Evolutionary conservation across 257 asterid genomes (phyloP).

Genomic region (Lithospermum erythrorhizon): DNA sequence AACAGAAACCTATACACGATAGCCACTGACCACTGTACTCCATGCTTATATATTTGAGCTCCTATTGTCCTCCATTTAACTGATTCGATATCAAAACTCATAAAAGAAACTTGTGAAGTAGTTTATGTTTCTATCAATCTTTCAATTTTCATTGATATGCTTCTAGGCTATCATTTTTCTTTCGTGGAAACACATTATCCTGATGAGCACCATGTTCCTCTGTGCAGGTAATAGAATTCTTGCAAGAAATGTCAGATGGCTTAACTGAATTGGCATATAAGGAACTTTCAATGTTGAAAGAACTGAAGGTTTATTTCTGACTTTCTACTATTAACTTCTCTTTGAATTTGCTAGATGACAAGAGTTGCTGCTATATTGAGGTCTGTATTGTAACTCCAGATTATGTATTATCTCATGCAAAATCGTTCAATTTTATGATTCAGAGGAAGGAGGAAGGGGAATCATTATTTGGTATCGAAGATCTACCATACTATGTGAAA

Average conservation of each 20-base stretch:
- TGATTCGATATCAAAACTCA: background rate
- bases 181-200: background rate
- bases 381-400: background rate
- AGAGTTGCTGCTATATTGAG: conserved; percentile 3
- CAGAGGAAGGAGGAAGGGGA: conserved; percentile 86
- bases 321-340: conserved; percentile 4
- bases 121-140: background rate
- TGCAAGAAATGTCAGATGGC: conserved; percentile 72
- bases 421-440: conserved; percentile 15
- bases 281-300: conserved; percentile 69
- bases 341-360: conserved; percentile 4
- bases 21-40: background rate
- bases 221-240: conserved; percentile 67
- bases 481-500: conserved; percentile 64
- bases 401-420: conserved; percentile 10
- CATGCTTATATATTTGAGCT: background rate
- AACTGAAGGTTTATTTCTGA: conserved; percentile 55
- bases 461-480: conserved; percentile 69
- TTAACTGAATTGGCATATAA: conserved; percentile 65
- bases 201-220: conserved; percentile 5
- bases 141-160: background rate
- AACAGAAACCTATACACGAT: background rate
- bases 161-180: background rate
- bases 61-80: background rate
- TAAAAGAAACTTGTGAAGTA: background rate